Conservation (phyloP, 495 filamentous ascomycete genomes). For the Tuber borchii region DNA sequence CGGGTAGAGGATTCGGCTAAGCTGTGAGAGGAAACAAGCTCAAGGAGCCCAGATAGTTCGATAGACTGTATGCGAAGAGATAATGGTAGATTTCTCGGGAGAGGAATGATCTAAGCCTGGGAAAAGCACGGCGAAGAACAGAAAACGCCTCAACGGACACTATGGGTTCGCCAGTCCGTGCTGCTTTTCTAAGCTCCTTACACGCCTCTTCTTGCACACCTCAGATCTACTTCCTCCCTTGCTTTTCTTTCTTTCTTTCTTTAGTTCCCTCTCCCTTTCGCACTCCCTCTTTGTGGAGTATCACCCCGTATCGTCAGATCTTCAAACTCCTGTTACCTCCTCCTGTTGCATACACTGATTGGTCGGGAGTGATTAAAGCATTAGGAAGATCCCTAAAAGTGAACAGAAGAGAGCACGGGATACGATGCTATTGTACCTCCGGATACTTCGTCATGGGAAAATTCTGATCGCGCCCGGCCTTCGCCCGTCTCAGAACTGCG, state of each 20-base stretch:
- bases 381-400: conserved; percentile 25
- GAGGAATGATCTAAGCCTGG: conserved; percentile 24
- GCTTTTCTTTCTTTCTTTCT: background rate
- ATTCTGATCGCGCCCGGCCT: conserved; percentile 25
- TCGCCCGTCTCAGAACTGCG: conserved; percentile 28
- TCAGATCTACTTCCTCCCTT: background rate
- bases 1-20: conserved; percentile 15
- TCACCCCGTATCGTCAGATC: conserved; percentile 1
- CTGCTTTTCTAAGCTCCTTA: conserved; percentile 18
- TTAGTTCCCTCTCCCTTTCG: background rate
- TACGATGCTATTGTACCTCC: background rate
- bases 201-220: conserved; percentile 10
- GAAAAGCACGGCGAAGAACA: conserved; percentile 22
- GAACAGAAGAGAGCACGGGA: background rate
- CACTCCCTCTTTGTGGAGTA: conserved; percentile 25
- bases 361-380: conserved; percentile 13
- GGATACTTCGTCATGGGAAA: conserved; percentile 21
- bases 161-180: conserved; percentile 22
- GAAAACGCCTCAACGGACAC: conserved; percentile 34
- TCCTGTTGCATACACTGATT: background rate
- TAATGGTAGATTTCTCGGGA: conserved; percentile 19
- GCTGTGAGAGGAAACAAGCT: conserved; percentile 15
- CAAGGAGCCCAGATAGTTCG: conserved; percentile 29
- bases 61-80: conserved; percentile 14
- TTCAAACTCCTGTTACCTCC: background rate